Base-by-base conservation (phyloP, 192 early-diverging fungal genomes). In the Coemansia sp. region DNA sequence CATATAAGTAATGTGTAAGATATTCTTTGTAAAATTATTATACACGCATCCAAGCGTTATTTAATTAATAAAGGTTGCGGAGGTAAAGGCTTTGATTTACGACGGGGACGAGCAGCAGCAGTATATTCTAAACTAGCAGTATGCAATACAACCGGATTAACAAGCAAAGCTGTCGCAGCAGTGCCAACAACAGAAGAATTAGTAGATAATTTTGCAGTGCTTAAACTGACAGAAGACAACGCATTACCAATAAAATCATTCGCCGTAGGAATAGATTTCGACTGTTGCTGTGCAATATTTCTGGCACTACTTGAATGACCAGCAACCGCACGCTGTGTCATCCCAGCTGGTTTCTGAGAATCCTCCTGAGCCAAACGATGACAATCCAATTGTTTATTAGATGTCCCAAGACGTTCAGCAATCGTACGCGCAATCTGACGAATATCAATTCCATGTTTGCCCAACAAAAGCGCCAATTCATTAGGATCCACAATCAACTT, bases 401-500 rank as follows among this genome's bases (percentile, higher is more conserved):
- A 19, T 19, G 25, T 21, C 11, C 24, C 21, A 30, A 74, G 63
- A 2, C 70, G 61, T 50, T 80, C 68, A 0, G 68, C 39, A 60
- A 80, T 71, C 0, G 56, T 55, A 14, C 42, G 14, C 1, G 78
- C 78, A 70, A 82, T 75, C 52, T 72, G 66, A 24, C 66, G 51
- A 17, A 76, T 82, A 53, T 82, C 79, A 61, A 82, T 73, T 2
- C 74, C 74, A 59, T 82, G 79, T 46, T 67, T 72, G 21, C 70
- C 54, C 25, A 82, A 36, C 54, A 82, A n/a, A 50, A 74, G 31
- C 4, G 73, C 70, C n/a, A 82, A 54, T 29, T 82, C 79, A 27
- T 82, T 61, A 2, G 74, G 79, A 7, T 76, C 71, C n/a, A 82
- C 79, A 24, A 76, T 53, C 24, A 82, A 61, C 58, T 82, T 82